phyloP scores from a whole-genome alignment of 331 rosid genomes.

The Quercus tomentella region DNA sequence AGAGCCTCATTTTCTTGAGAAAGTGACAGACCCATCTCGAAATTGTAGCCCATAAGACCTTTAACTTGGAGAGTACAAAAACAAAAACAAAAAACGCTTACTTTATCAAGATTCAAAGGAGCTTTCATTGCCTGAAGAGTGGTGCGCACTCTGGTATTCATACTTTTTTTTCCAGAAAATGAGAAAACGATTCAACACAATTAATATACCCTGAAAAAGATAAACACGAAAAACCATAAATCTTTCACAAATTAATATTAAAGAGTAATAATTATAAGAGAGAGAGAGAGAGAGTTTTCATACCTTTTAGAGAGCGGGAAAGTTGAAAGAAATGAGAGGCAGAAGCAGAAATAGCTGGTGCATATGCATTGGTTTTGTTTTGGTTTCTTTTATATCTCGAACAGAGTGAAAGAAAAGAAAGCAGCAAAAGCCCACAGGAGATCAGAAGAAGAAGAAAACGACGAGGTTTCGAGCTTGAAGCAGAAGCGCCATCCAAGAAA shows the following conservation, averaged over 20 bases:
- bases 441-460: slow-evolving; percentile 50
- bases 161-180: slow-evolving; percentile 40
- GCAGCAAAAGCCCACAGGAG: slow-evolving; percentile 26
- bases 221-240: slow-evolving; percentile 11
- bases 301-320: slow-evolving; percentile 64
- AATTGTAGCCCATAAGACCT: slow-evolving; percentile 17
- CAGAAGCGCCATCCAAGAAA: slow-evolving; percentile 43
- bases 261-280: slow-evolving; percentile 1
- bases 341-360: slow-evolving; percentile 30
- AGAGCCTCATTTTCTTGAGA: slow-evolving; percentile 18
- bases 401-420: slow-evolving; percentile 58
- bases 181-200: slow-evolving; percentile 30
- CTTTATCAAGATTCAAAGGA: slow-evolving; percentile 52
- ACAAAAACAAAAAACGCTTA: slow-evolving; percentile 27
- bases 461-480: slow-evolving; percentile 53
- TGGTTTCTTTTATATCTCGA: slow-evolving; percentile 37
- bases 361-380: slow-evolving; percentile 8
- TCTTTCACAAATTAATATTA: not conserved
- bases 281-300: slow-evolving; percentile 16
- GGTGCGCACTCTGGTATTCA: slow-evolving; percentile 71
- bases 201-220: slow-evolving; percentile 24
- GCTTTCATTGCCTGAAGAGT: slow-evolving; percentile 58
- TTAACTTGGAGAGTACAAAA: not conserved
- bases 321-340: slow-evolving; percentile 35
- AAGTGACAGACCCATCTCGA: slow-evolving; percentile 17